Conservation (phyloP, 306 rosid genomes). For the Begonia peltatifolia region DNA sequence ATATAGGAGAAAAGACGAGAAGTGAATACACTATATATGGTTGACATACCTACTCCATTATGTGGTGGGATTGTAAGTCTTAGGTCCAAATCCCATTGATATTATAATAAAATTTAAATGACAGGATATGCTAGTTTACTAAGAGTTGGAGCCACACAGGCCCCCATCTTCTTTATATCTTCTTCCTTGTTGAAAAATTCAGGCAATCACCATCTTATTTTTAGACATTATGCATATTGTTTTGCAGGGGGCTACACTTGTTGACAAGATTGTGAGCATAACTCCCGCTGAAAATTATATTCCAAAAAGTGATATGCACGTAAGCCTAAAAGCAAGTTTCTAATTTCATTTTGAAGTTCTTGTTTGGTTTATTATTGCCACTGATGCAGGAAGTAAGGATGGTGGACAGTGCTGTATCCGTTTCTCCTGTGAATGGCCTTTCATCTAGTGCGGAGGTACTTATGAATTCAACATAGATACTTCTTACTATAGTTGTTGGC, state of each 20-base stretch:
- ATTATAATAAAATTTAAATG: too few relatives aligned
- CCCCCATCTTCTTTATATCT: too few relatives aligned
- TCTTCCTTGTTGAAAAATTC: too few relatives aligned
- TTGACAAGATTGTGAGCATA: constrained; percentile 69
- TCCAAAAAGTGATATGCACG: constrained; percentile 36
- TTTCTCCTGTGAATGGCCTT: constrained; percentile 30
- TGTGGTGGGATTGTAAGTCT: too few relatives aligned
- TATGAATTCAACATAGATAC: background rate
- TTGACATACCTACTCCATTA: too few relatives aligned
- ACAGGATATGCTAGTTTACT: too few relatives aligned
- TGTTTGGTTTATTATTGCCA: constrained; percentile 5
- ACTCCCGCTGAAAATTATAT: constrained; percentile 57
- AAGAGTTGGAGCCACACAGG: too few relatives aligned
- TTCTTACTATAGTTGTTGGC: too few relatives aligned
- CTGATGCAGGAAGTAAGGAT: constrained; percentile 47
- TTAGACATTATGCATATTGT: constrained; percentile 7
- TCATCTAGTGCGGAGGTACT: constrained; percentile 38
- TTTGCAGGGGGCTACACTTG: constrained; percentile 85
- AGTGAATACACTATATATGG: too few relatives aligned
- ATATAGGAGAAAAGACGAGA: too few relatives aligned
- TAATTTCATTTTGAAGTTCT: constrained; percentile 7
- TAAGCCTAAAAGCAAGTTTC: constrained; percentile 9
- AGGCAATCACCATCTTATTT: too few relatives aligned
- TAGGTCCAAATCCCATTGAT: too few relatives aligned
- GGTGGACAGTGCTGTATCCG: constrained; percentile 37